Evolutionary conservation across 140 eudicot species (phyloP).

Genomic region (Anethum foeniculum): DNA sequence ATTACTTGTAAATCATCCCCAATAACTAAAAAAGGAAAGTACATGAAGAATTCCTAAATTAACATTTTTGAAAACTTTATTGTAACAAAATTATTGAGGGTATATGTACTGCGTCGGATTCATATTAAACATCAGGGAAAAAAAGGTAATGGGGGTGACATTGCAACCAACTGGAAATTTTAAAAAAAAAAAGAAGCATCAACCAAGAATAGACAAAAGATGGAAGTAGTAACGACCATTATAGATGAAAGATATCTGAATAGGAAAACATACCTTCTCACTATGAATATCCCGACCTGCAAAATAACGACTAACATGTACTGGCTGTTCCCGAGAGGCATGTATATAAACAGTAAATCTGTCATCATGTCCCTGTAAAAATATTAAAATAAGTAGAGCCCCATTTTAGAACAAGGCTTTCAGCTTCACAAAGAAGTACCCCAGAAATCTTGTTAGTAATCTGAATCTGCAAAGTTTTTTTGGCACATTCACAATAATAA

Average conservation of each 20-base stretch:
- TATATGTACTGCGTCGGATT: not conserved
- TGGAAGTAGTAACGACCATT: not conserved
- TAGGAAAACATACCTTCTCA: conserved; percentile 38
- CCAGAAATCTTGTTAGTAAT: not conserved
- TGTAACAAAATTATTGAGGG: not conserved
- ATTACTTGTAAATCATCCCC: not conserved
- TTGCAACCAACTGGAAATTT: not conserved
- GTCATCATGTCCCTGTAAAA: conserved; percentile 51
- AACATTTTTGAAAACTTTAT: not conserved
- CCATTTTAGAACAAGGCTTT: not conserved
- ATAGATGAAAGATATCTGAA: not conserved
- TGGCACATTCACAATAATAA: not conserved
- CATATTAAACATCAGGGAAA: not conserved
- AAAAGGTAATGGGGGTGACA: not conserved
- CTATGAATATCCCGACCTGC: conserved; percentile 52
- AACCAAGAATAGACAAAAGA: not conserved
- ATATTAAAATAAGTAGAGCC: not conserved
- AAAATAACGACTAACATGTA: conserved; percentile 41
- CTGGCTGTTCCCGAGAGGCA: conserved; percentile 48
- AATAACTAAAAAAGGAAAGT: not conserved
- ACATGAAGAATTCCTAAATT: not conserved
- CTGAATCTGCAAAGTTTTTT: not conserved
- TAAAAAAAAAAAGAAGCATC: not conserved
- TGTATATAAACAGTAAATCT: conserved; percentile 52
- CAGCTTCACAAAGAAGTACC: not conserved